Evolutionary conservation across 805 yeast genomes (phyloP), one percentile per base, ranked within the genome.

Genomic region (Ogataea paradorogensis): DNA sequence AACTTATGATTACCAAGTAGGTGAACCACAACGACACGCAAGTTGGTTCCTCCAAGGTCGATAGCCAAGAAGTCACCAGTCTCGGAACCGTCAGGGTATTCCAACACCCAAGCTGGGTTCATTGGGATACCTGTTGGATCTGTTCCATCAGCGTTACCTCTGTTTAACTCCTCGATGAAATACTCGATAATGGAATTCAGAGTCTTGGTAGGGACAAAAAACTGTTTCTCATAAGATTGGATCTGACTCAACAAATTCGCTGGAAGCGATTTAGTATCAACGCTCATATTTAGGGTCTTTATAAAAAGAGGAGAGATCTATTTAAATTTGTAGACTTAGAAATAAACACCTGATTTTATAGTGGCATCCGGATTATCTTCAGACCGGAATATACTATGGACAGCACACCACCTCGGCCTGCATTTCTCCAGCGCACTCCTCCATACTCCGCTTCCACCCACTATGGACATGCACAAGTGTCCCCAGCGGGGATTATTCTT

Each of bases 1-100:
- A 93, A 89, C 61, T 85, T 78, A 52, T 85, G 76, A 62, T 82
- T 73, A 49, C 99, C 99, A 38, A 81, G 78, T 20, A 65, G 50
- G 32, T 58, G 61, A 25, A 64, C 69, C 60, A 73, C 62, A 33
- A 77, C 82, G 29, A 76, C 78, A 59, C 82, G 66, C 59, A 77
- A 66, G 63, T 77, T 76, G 43, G 82, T 77, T 55, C 82, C 82
- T 51, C 82, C 82, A 49, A 77, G 65, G 62, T 77, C 82, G 45
- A 77, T 72, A 27, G 82, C 82, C 51, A 77, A 58, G 58, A 68
- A 76, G 54, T 76, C 78, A 40, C 82, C 82, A 21, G 70, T 72
- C 53, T 77, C 82, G 35, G 69, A 60, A 43, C 82, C 82, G 38
- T 74, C 69, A 33, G 82, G 82, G 53, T 66, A 73, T 41, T 74